Base-by-base conservation (phyloP, 768 basidiomycete species). In the Cantharellus cinnabarinus region DNA sequence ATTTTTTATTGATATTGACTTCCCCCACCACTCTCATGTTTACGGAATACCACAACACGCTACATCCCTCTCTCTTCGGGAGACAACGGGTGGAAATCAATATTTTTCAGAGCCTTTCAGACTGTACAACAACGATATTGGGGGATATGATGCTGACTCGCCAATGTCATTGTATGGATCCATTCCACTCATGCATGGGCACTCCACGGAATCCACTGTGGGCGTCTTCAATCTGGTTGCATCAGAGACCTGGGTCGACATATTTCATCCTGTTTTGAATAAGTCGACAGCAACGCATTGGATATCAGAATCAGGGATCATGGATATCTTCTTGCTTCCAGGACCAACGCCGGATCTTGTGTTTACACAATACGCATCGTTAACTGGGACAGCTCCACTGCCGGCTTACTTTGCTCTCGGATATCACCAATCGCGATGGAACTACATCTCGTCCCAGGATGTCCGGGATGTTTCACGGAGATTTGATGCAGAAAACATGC, bases 341-440 rank as follows among this genome's bases (percentile, higher is more conserved):
- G 95, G 95, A 3, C 91, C 94, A 1, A 81, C 83, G 0, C 82
- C 89, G 5, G 72, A 77, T 4, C 81, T 86, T 2, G 74, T 97
- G 40, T 91, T 97, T 70, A 76, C 74, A 52, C 89, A 97, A 68
- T 97, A 94, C 67, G 76, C 88, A 0, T 70, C 73, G 20, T 76
- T 98, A 58, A 95, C 93, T 0, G 95, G 95, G 1, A 78, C 84
- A 0, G 79, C 87, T 0, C 81, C 83, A 3, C 75, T 99, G n/a
- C 95, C 95, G 0, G 82, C 89, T 4, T 78, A 86, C 29, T 97
- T 88, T 81, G 80, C 89, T 38, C 75, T 97, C 59, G 95, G 83
- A 0, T 94, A 99, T 66, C 95, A 98, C 70, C 95, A 98, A 68
- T 98, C 93, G 68, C 76, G 95, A 41, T 98, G 95, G 95, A 98